A percentile compares a stretch with the other conserved stretches of the same genome.
These are phyloP conservation scores for Fusarium nisikadoi DNA, from an alignment of 2,329 filamentous ascomycete genomes.

Conservation along the genomic window DNA sequence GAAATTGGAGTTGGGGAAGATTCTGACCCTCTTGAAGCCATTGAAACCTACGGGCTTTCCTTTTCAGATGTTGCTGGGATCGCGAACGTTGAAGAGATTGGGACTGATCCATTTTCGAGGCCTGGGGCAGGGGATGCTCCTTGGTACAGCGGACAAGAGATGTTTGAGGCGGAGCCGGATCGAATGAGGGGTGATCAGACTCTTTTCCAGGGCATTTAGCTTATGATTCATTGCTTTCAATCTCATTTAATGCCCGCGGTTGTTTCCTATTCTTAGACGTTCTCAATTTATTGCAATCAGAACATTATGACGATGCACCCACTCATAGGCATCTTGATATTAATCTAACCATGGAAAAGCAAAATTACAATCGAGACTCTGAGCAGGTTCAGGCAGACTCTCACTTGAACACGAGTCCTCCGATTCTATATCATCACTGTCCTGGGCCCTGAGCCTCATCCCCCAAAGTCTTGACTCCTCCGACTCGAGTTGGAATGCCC, in stretches of 20 bases:
- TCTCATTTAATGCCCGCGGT: rapidly evolving
- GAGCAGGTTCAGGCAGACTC: neutral
- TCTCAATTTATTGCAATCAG: neutral
- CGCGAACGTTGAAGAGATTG: rapidly evolving
- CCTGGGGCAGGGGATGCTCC: neutral
- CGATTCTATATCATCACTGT: neutral
- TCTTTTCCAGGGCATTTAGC: neutral
- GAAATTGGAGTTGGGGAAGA: neutral
- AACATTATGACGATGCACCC: too few relatives aligned
- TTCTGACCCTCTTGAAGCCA: rapidly evolving
- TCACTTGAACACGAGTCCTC: neutral
- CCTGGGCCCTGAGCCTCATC: neutral
- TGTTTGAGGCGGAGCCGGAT: rapidly evolving
- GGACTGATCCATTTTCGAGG: neutral
- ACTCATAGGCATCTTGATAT: neutral
- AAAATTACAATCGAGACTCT: neutral
- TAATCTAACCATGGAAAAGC: neutral
- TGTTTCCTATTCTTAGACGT: neutral
- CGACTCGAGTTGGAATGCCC: neutral
- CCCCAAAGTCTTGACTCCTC: neutral
- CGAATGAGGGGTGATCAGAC: rapidly evolving
- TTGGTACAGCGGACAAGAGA: neutral
- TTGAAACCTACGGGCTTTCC: neutral
- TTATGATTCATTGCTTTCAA: rapidly evolving
- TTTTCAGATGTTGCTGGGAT: rapidly evolving